phyloP scores from a whole-genome alignment of 345 rosid genomes.

The Viola odorata region DNA sequence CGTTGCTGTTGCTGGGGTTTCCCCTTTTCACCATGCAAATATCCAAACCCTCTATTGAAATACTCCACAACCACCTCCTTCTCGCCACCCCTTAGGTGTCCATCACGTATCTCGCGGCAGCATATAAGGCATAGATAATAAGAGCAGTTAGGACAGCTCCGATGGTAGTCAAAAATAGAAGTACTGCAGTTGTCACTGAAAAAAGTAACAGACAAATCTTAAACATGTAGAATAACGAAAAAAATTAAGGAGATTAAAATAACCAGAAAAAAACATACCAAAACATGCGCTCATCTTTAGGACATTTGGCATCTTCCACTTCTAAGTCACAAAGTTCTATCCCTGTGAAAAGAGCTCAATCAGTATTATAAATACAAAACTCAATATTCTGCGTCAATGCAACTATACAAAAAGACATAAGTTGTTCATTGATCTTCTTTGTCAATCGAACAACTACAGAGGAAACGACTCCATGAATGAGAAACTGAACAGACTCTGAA shows the following conservation, averaged over 20 bases:
- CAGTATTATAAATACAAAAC: background rate
- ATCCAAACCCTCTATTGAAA: slow-evolving; percentile 1
- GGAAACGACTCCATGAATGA: no score
- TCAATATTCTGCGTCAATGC: background rate
- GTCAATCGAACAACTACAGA: no score
- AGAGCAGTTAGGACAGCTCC: slow-evolving; percentile 21
- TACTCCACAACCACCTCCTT: slow-evolving; percentile 9
- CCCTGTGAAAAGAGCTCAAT: background rate
- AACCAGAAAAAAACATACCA: background rate
- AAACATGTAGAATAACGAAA: background rate
- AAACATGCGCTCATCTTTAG: background rate
- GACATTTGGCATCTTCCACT: background rate
- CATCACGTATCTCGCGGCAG: slow-evolving; percentile 23
- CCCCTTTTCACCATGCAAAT: slow-evolving; percentile 37
- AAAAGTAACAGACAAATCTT: background rate
- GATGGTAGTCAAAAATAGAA: slow-evolving; percentile 16
- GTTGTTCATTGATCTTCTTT: no score
- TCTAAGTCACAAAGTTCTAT: background rate
- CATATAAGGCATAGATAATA: slow-evolving; percentile 26
- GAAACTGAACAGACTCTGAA: no score
- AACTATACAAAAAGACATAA: no score
- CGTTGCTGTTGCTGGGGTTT: background rate
- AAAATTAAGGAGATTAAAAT: background rate
- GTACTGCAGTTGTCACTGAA: slow-evolving; percentile 1
- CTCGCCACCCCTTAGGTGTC: slow-evolving; percentile 9